A percentile compares a stretch with the other conserved stretches of the same genome.
phyloP scores from a whole-genome alignment of 176 grass and related monocot genomes.

The Eremochloa ophiuroides region DNA sequence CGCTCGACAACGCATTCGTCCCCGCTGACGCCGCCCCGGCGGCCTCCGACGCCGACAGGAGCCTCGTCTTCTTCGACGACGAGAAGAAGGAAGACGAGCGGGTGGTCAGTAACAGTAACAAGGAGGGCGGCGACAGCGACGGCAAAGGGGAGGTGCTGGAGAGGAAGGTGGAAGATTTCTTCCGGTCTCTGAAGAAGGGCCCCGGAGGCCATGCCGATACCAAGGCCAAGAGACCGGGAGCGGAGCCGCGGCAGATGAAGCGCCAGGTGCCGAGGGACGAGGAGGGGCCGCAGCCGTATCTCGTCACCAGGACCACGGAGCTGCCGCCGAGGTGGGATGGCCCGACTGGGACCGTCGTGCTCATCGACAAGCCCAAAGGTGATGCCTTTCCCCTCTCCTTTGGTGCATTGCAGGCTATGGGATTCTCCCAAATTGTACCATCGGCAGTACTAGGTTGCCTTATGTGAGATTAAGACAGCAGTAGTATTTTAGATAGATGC shows the following conservation, averaged over 20 bases:
- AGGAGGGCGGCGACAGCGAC: not conserved
- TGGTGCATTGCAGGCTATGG: not conserved
- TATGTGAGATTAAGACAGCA: not conserved
- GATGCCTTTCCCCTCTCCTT: not conserved
- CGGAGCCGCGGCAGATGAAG: slow-evolving; percentile 12
- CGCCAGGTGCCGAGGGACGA: slow-evolving; percentile 4
- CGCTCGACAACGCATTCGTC: slow-evolving; percentile 88
- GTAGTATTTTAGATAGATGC: not conserved
- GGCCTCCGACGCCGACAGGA: slow-evolving; percentile 40
- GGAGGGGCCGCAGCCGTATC: slow-evolving; percentile 47
- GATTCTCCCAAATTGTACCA: not conserved
- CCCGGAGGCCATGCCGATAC: slow-evolving; percentile 12
- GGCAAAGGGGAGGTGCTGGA: slow-evolving; percentile 55
- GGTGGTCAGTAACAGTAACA: not conserved
- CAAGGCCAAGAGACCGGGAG: slow-evolving; percentile 2
- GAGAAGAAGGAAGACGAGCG: not conserved
- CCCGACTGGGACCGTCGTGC: slow-evolving; percentile 69
- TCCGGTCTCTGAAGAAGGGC: slow-evolving; percentile 75
- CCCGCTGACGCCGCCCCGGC: slow-evolving; percentile 29
- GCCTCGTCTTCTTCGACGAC: slow-evolving; percentile 85
- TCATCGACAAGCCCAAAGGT: slow-evolving; percentile 99
- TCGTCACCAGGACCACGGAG: slow-evolving; percentile 63
- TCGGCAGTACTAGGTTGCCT: not conserved
- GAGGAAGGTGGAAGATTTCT: slow-evolving; percentile 93
- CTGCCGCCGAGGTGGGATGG: slow-evolving; percentile 90